Evolutionary conservation across 495 filamentous ascomycete species (phyloP).

Genomic region (Tuber magnatum): DNA sequence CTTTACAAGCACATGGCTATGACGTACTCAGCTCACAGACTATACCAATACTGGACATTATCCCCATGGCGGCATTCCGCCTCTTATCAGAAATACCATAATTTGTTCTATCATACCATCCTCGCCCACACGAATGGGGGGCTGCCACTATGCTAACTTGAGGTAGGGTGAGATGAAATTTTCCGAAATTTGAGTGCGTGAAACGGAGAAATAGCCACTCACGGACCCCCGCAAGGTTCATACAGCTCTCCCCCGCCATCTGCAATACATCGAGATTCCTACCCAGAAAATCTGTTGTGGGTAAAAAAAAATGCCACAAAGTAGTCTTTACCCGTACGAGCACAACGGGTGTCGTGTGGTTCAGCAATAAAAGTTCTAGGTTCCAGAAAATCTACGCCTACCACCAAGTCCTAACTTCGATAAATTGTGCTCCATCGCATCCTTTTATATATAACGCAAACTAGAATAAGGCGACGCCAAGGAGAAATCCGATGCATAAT

Average conservation of each 20-base stretch:
- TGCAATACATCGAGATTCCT: not conserved
- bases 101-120: not conserved
- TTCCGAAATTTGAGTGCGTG: not conserved
- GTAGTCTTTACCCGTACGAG: not conserved
- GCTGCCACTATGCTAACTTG: too few relatives aligned
- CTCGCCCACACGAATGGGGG: too few relatives aligned
- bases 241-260: not conserved
- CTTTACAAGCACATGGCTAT: not conserved
- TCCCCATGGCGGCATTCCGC: not conserved
- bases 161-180: not conserved
- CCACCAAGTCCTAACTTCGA: not conserved
- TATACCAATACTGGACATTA: not conserved
- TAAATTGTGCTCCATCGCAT: not conserved
- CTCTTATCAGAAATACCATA: not conserved
- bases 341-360: not conserved
- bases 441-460: not conserved
- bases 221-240: not conserved
- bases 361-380: not conserved
- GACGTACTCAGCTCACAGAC: not conserved
- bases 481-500: not conserved
- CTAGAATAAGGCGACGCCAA: not conserved
- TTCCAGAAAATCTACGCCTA: not conserved
- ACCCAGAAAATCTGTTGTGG: not conserved
- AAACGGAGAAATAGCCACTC: not conserved
- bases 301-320: not conserved